Evolutionary conservation across 768 basidiomycete species (phyloP).

Genomic region (Boletus sp.): DNA sequence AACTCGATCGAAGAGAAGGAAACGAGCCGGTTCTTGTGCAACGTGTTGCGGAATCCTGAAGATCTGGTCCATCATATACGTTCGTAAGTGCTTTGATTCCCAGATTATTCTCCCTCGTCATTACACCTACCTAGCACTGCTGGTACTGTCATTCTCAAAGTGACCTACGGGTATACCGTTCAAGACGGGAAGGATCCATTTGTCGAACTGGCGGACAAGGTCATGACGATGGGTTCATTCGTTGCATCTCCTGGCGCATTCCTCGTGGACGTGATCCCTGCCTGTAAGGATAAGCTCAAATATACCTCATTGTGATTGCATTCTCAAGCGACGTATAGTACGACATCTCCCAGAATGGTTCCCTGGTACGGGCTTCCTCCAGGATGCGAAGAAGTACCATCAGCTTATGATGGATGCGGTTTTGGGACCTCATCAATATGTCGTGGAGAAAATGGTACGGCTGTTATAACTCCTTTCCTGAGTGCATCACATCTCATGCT

Average conservation of each 20-base stretch:
- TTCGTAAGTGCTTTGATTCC: slow-evolving; percentile 10
- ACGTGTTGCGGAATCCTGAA: slow-evolving; percentile 15
- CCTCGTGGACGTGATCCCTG: slow-evolving; percentile 24
- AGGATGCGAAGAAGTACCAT: slow-evolving; percentile 26
- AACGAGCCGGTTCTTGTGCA: slow-evolving; percentile 15
- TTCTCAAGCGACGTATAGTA: slow-evolving; percentile 17
- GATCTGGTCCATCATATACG: slow-evolving; percentile 20
- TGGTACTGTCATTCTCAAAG: slow-evolving; percentile 34
- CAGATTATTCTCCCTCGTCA: not conserved
- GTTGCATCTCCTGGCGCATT: slow-evolving; percentile 8
- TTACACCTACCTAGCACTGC: slow-evolving; percentile 5
- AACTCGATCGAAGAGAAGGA: slow-evolving; percentile 21
- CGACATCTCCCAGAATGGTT: slow-evolving; percentile 35
- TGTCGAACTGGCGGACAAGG: slow-evolving; percentile 28
- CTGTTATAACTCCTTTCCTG: not conserved
- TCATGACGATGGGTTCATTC: slow-evolving; percentile 16
- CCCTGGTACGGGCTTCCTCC: slow-evolving; percentile 36
- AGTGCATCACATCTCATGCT: not conserved
- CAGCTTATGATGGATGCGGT: slow-evolving; percentile 37
- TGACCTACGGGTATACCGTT: slow-evolving; percentile 42
- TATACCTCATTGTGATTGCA: not conserved
- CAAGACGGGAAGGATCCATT: slow-evolving; percentile 37
- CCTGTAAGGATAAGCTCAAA: slow-evolving; percentile 4
- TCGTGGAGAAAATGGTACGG: slow-evolving; percentile 46
- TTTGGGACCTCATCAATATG: slow-evolving; percentile 43